Percentiles rank a stretch among this genome's conserved stretches.
Evolutionary conservation across 1,284 basidiomycete genomes (phyloP).

Genomic region (Trametes polyzona): DNA sequence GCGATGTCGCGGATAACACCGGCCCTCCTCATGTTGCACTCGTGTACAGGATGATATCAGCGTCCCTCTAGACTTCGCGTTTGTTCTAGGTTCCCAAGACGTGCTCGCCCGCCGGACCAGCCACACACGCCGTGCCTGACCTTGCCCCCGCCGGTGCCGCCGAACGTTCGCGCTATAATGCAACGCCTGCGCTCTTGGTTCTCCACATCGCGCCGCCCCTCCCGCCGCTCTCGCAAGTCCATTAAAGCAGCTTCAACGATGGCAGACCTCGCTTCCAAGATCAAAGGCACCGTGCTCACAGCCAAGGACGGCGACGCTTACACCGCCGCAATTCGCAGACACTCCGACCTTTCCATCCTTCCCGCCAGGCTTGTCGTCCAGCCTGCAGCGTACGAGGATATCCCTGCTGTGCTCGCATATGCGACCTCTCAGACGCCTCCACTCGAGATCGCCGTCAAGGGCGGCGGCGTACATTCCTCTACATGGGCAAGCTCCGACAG

Average conservation of each 20-base stretch:
- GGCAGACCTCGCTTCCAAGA: conserved; percentile 6
- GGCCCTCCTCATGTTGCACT: too few species aligned
- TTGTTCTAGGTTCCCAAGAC: background rate
- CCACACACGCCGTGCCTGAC: background rate
- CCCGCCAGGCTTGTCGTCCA: conserved; percentile 28
- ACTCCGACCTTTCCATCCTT: conserved; percentile 29
- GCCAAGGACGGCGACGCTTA: conserved; percentile 21
- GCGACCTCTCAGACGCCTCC: conserved; percentile 24
- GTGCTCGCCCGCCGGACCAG: background rate
- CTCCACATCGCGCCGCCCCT: background rate
- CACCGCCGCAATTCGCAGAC: conserved; percentile 23
- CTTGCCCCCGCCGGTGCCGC: background rate
- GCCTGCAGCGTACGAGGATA: conserved; percentile 25
- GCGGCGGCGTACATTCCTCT: conserved; percentile 31
- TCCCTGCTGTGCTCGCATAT: conserved; percentile 25
- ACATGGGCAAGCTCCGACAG: conserved; percentile 36
- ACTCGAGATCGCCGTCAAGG: conserved; percentile 32
- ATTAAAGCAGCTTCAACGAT: background rate
- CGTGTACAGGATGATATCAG: background rate
- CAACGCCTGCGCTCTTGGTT: conserved; percentile 6
- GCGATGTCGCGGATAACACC: too few species aligned
- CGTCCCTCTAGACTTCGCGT: background rate
- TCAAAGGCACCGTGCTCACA: conserved; percentile 17
- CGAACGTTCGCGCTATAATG: background rate
- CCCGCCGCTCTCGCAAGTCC: conserved; percentile 1